Evolutionary conservation across 352 stramenopile species (phyloP).

Genomic region (Phytophthora multivora): DNA sequence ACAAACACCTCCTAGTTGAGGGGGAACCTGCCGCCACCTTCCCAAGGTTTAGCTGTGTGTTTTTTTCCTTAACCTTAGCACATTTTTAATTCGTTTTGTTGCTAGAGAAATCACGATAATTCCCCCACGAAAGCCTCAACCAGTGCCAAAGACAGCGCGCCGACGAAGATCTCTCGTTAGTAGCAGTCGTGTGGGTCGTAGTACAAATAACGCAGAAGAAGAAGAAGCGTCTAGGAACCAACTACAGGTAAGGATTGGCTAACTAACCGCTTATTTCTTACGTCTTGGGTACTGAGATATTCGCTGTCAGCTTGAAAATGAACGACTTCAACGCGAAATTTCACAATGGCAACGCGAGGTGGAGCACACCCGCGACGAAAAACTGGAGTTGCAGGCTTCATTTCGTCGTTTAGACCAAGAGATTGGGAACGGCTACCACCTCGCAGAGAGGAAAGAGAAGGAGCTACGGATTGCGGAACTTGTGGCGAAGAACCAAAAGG

Average conservation of each 20-base stretch:
- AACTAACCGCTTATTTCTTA: not conserved
- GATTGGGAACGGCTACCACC: conserved; percentile 56
- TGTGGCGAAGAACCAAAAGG: conserved; percentile 64
- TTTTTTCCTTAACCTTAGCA: too few species aligned
- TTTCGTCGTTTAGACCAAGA: conserved; percentile 63
- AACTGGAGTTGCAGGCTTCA: conserved; percentile 44
- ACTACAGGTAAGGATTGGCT: conserved; percentile 23
- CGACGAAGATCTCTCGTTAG: conserved; percentile 1
- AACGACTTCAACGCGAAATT: conserved; percentile 32
- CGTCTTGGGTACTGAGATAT: not conserved
- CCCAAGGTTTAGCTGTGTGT: conserved; percentile 14
- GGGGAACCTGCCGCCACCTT: conserved; percentile 32
- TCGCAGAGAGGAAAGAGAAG: conserved; percentile 65
- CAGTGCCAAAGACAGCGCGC: conserved; percentile 4
- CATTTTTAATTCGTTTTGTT: not conserved
- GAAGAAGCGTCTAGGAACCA: conserved; percentile 13
- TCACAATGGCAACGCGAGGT: conserved; percentile 43
- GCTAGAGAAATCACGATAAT: conserved; percentile 25
- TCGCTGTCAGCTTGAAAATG: conserved; percentile 22
- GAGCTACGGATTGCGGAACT: conserved; percentile 65
- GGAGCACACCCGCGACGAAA: conserved; percentile 45
- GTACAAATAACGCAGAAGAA: conserved; percentile 38
- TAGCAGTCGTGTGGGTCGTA: conserved; percentile 11
- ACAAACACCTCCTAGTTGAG: conserved; percentile 32
- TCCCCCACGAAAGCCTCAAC: conserved; percentile 25